Conservation (phyloP, 169 alveolate genomes). For the Plasmodium falciparum region DNA sequence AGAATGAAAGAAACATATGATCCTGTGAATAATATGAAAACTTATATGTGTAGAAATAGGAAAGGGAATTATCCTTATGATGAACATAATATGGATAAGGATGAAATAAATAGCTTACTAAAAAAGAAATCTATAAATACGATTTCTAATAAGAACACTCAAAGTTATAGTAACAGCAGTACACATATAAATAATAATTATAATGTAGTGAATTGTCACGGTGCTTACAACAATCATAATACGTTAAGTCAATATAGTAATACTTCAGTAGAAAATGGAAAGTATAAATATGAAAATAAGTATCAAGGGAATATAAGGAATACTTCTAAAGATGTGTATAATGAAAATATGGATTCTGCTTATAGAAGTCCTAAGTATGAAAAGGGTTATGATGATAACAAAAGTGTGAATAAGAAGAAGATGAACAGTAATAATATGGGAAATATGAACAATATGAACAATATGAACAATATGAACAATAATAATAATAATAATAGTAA, state of each 20-base stretch:
- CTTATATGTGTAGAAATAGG: slow-evolving; percentile 23
- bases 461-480: neutral
- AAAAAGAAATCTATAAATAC: slow-evolving; percentile 34
- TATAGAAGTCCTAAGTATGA: slow-evolving; percentile 39
- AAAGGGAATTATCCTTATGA: slow-evolving; percentile 8
- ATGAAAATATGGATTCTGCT: slow-evolving; percentile 40
- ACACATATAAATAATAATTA: slow-evolving; percentile 19
- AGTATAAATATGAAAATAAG: slow-evolving; percentile 15
- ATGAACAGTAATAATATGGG: neutral
- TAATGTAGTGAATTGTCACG: neutral
- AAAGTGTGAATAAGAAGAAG: neutral
- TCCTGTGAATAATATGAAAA: slow-evolving; percentile 21
- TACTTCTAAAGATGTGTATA: slow-evolving; percentile 27
- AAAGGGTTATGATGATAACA: slow-evolving; percentile 13
- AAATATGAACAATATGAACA: neutral
- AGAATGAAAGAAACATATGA: slow-evolving; percentile 48
- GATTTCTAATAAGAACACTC: slow-evolving; percentile 15
- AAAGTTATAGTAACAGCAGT: slow-evolving; percentile 14
- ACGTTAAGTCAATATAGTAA: slow-evolving; percentile 13
- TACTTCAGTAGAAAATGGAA: slow-evolving; percentile 12
- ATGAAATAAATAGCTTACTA: slow-evolving; percentile 18
- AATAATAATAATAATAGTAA: no score
- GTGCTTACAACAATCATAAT: slow-evolving; percentile 7
- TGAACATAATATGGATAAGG: slow-evolving; percentile 20
- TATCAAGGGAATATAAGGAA: slow-evolving; percentile 6